Conservation (phyloP, 495 filamentous ascomycete species). For the Hamigera avellanea region DNA sequence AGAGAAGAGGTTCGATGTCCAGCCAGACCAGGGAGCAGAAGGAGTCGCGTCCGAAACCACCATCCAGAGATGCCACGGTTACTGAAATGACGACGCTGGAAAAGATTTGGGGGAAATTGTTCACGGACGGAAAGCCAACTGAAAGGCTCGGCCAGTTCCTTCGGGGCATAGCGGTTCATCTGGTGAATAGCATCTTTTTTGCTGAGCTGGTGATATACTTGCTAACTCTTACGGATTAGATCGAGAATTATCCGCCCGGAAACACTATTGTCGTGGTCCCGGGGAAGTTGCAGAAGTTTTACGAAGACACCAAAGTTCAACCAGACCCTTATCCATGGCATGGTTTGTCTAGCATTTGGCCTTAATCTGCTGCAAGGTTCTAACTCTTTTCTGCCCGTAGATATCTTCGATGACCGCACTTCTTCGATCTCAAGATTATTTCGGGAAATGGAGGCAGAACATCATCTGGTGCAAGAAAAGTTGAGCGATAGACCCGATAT, state of each 20-base stretch:
- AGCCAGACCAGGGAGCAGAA: conserved; percentile 26
- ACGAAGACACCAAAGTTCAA: conserved; percentile 49
- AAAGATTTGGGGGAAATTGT: conserved; percentile 66
- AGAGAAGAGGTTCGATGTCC: conserved; percentile 16
- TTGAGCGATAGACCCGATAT: conserved; percentile 49
- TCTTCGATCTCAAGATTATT: conserved; percentile 61
- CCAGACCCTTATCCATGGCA: conserved; percentile 59
- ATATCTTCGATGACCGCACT: conserved; percentile 41
- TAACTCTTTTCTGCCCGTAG: conserved; percentile 15
- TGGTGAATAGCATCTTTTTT: conserved; percentile 46
- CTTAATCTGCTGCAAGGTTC: not conserved
- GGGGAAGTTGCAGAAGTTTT: conserved; percentile 69
- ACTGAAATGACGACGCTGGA: conserved; percentile 50
- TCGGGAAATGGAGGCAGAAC: conserved; percentile 62
- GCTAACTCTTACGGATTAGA: conserved; percentile 36
- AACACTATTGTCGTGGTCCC: conserved; percentile 72
- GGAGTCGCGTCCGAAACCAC: conserved; percentile 30
- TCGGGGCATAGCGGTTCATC: conserved; percentile 62
- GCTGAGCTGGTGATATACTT: not conserved
- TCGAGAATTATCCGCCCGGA: conserved; percentile 63
- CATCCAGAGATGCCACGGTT: conserved; percentile 33
- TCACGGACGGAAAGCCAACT: conserved; percentile 60
- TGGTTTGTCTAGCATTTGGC: conserved; percentile 20
- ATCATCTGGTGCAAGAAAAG: conserved; percentile 64
- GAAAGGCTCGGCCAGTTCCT: conserved; percentile 59